Conservation (phyloP, 768 basidiomycete genomes). For the Boletus eberwhitei region DNA sequence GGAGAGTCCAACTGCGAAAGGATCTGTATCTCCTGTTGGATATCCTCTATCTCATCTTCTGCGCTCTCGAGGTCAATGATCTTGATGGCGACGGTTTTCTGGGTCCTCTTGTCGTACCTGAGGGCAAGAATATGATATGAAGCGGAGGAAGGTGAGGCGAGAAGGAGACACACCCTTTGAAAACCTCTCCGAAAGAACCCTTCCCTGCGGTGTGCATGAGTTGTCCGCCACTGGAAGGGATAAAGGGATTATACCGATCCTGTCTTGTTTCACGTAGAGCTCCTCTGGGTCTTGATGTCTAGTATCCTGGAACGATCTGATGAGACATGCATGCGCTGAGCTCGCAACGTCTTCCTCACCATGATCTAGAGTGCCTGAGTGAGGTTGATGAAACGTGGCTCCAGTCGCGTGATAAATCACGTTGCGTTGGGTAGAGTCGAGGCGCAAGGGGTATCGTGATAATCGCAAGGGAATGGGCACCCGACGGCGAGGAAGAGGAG, state of each 20-base stretch:
- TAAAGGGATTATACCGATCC: slow-evolving; percentile 67
- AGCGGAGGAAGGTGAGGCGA: slow-evolving; percentile 8
- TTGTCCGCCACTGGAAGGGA: slow-evolving; percentile 10
- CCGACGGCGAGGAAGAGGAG: slow-evolving; percentile 7
- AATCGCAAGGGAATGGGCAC: neutral
- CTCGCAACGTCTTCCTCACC: slow-evolving; percentile 12
- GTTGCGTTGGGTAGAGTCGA: neutral
- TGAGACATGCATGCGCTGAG: slow-evolving; percentile 6
- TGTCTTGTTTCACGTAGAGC: slow-evolving; percentile 94
- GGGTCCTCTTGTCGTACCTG: slow-evolving; percentile 92
- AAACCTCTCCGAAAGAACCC: slow-evolving; percentile 99
- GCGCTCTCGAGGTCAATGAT: slow-evolving; percentile 99
- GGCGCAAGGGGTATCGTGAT: slow-evolving; percentile 3
- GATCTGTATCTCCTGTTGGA: slow-evolving; percentile 98
- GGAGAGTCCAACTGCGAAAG: slow-evolving; percentile 94
- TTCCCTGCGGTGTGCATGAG: slow-evolving; percentile 59
- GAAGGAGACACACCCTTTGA: slow-evolving; percentile 73
- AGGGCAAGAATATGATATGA: neutral
- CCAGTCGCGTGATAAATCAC: slow-evolving; percentile 13
- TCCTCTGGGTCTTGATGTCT: slow-evolving; percentile 90
- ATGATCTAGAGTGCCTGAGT: slow-evolving; percentile 9
- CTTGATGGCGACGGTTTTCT: slow-evolving; percentile 98
- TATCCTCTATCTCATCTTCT: slow-evolving; percentile 99
- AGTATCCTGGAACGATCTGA: slow-evolving; percentile 46
- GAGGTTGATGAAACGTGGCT: neutral